Conservation (phyloP, 352 stramenopile species). For the Phytophthora cajani region DNA sequence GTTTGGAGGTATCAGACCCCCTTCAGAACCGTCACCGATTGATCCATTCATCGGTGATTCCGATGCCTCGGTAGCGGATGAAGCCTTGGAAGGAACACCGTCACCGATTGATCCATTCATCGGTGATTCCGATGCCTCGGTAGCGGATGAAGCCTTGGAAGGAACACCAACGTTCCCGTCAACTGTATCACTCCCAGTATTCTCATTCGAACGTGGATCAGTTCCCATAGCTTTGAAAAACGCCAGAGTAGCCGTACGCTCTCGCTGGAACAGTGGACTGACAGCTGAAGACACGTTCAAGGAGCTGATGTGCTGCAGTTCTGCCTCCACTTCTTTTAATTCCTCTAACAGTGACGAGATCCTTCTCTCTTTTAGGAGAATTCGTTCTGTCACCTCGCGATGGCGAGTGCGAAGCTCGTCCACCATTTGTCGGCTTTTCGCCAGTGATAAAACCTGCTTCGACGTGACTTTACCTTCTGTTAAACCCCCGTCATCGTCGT, state of each 20-base stretch:
- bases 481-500: not conserved
- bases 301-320: constrained; percentile 60
- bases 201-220: not conserved
- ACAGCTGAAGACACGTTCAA: constrained; percentile 26
- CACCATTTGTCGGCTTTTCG: constrained; percentile 47
- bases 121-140: not conserved
- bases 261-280: constrained; percentile 37
- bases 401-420: constrained; percentile 54
- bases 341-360: constrained; percentile 60
- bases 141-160: constrained; percentile 6
- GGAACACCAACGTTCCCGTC: not conserved
- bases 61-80: not conserved
- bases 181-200: not conserved
- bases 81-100: too few species aligned
- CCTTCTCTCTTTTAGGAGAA: constrained; percentile 57
- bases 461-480: not conserved
- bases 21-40: constrained; percentile 7
- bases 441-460: constrained; percentile 38
- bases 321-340: constrained; percentile 66
- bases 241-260: constrained; percentile 38
- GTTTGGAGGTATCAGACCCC: constrained; percentile 24
- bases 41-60: constrained; percentile 3
- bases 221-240: constrained; percentile 27
- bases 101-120: too few species aligned
- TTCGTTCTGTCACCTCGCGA: constrained; percentile 55